A percentile compares a stretch with the other conserved stretches of the same genome.
phyloP scores from a whole-genome alignment of 306 rosid genomes.

The Notholithocarpus densiflorus region DNA sequence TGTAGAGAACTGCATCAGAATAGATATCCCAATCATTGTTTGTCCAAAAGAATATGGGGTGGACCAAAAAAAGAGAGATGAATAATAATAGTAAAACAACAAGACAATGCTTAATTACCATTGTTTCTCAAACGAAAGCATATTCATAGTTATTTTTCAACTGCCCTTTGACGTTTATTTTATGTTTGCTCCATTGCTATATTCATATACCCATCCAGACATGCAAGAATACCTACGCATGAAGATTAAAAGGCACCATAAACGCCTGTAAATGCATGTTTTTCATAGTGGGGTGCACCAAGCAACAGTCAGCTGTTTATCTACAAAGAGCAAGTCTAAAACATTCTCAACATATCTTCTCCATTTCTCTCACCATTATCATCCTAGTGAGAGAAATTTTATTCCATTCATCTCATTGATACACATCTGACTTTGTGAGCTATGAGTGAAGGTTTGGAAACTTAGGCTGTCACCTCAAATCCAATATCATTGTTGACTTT shows the following conservation, averaged over 20 bases:
- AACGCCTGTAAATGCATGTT: not conserved
- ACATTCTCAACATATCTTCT: not conserved
- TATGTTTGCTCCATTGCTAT: constrained; percentile 98
- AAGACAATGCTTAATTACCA: constrained; percentile 35
- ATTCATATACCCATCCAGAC: constrained; percentile 92
- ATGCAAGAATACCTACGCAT: constrained; percentile 79
- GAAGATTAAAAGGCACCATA: constrained; percentile 18
- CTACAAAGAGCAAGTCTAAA: not conserved
- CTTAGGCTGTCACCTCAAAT: too few relatives aligned
- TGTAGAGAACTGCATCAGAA: too few relatives aligned
- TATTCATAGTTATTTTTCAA: constrained; percentile 89
- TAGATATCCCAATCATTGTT: too few relatives aligned
- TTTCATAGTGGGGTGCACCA: not conserved
- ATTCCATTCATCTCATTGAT: too few relatives aligned
- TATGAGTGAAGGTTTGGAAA: too few relatives aligned
- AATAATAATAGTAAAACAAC: not conserved
- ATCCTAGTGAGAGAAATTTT: too few relatives aligned
- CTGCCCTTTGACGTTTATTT: constrained; percentile 87
- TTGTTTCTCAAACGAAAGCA: constrained; percentile 94
- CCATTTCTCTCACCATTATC: too few relatives aligned
- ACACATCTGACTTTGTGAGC: too few relatives aligned
- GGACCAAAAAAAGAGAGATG: not conserved
- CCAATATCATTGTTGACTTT: too few relatives aligned
- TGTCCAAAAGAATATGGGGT: not conserved
- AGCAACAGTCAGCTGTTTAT: not conserved